Percentiles rank a stretch among this genome's conserved stretches.
Evolutionary conservation across 2,329 filamentous ascomycete genomes (phyloP).

Genomic region (Alternaria tenuissima): DNA sequence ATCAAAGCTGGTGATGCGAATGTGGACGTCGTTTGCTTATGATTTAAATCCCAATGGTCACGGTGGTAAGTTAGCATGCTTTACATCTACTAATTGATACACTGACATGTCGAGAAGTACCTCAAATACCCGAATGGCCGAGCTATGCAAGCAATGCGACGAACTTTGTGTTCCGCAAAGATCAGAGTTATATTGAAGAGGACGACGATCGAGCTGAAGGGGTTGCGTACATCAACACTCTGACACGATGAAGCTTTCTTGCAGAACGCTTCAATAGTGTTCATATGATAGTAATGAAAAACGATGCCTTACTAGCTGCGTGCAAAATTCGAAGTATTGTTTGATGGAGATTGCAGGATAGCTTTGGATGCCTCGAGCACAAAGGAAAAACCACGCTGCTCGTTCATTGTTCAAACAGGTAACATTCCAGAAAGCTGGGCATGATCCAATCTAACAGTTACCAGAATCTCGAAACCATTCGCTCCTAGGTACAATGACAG

Average conservation of each 20-base stretch:
- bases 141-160: slow-evolving; percentile 27
- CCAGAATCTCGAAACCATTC: background rate
- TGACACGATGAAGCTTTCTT: slow-evolving; percentile 22
- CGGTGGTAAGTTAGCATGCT: slow-evolving; percentile 21
- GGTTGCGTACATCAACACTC: slow-evolving; percentile 34
- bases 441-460: background rate
- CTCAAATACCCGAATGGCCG: slow-evolving; percentile 26
- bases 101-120: slow-evolving; percentile 19
- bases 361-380: background rate
- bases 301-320: background rate
- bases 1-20: slow-evolving; percentile 38
- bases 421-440: background rate
- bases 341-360: background rate
- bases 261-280: background rate
- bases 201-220: slow-evolving; percentile 33
- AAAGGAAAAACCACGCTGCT: no score
- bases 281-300: background rate
- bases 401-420: no score
- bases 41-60: slow-evolving; percentile 42
- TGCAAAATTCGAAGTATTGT: background rate
- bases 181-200: slow-evolving; percentile 37
- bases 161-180: slow-evolving; percentile 41
- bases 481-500: background rate
- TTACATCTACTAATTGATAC: no score
- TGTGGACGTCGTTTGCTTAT: slow-evolving; percentile 44